Base-by-base conservation (phyloP, 805 yeast species). In the Wickerhamiella lipophila region DNA sequence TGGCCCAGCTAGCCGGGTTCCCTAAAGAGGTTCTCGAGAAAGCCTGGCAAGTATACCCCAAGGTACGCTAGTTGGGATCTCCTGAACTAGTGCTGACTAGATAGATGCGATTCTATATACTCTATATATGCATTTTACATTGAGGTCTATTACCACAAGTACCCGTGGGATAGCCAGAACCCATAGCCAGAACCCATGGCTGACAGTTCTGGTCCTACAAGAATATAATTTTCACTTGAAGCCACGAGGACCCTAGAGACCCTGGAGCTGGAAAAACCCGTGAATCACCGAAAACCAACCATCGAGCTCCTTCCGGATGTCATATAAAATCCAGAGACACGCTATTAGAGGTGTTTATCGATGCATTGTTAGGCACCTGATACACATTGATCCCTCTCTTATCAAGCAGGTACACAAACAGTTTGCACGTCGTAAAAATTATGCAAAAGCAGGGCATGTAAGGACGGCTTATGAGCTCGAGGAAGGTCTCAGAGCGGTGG, bases 1-100 rank as follows among this genome's bases (percentile, higher is more conserved):
- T 84, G 9, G 95, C 95, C 0, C 70, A 73, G 56, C 64, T 78
- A 58, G 94, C 95, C 0, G 94, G 94, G 0, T 81, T 84, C 54
- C 95, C 95, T 0, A 53, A 54, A 6, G 60, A 63, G 2, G 85
- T 86, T 1, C 56, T 85, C 15, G 52, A 63, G 5, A 25, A 8
- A 35, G 48, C 48, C 11, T 13, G n/a, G 18, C 26, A 36, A 12
- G 41, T 32, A 3, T 34, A 44, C 34, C 15, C 19, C 16, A 30
- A 16, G 15, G 32, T 13, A 21, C 35, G 19, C 16, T 15, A 23
- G 18, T n/a, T n/a, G n/a, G n/a, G n/a, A n/a, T n/a, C n/a, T n/a
- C n/a, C n/a, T n/a, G n/a, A n/a, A n/a, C n/a, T n/a, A n/a, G n/a
- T n/a, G n/a, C n/a, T n/a, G n/a, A n/a, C n/a, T n/a, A n/a, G n/a